These are phyloP conservation scores for Hypomyces perniciosus DNA, from an alignment of 2,329 filamentous ascomycete species.

Conservation along the genomic window DNA sequence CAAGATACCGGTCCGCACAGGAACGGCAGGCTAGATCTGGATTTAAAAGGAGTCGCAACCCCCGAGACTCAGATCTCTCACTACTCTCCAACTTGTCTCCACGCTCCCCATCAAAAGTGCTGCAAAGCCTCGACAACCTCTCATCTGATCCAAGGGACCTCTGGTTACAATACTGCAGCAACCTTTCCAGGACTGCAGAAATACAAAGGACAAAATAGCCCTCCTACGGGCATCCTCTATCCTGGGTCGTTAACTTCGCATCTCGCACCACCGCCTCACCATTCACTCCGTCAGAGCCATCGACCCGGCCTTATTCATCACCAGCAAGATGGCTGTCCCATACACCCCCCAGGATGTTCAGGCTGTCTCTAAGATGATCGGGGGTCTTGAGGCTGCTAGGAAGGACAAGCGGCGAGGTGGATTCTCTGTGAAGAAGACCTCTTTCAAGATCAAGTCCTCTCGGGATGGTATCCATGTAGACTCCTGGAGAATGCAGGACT, in stretches of 20 bases:
- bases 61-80: neutral
- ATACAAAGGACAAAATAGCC: too few relatives aligned
- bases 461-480: constrained; percentile 63
- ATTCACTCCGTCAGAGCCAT: neutral
- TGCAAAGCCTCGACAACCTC: neutral
- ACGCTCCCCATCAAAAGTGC: neutral
- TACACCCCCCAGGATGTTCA: constrained; percentile 63
- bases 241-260: neutral
- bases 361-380: constrained; percentile 60
- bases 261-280: neutral
- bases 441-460: constrained; percentile 61
- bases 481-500: constrained; percentile 91
- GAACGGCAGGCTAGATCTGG: neutral
- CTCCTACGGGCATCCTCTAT: neutral
- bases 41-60: neutral
- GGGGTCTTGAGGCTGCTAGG: constrained; percentile 51
- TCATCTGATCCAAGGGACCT: too few relatives aligned
- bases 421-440: constrained; percentile 75
- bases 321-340: constrained; percentile 40
- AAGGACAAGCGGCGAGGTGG: constrained; percentile 51
- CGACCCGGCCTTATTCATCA: neutral
- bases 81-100: neutral
- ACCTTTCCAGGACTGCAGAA: too few relatives aligned
- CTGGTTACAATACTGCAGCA: too few relatives aligned
- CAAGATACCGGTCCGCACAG: neutral